Evolutionary conservation across 2,329 filamentous ascomycete genomes (phyloP), one percentile per base, ranked within the genome.

Genomic region (Thelonectria rubi): DNA sequence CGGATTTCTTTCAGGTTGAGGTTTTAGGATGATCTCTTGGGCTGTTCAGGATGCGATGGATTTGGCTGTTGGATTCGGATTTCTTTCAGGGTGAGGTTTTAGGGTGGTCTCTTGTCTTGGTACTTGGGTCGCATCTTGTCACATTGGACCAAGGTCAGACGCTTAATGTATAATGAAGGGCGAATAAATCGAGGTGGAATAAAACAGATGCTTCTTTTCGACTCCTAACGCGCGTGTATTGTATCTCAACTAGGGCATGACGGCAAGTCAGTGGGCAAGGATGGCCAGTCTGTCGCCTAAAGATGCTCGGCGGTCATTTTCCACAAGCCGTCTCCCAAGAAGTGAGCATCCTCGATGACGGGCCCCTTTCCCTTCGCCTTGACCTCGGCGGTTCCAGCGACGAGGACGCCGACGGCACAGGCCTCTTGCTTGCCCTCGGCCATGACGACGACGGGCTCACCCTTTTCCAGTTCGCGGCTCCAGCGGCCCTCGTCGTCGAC

Each of bases 391-490:
- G 95, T 97, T 3, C 93, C 91, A 73, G 90, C 88, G 72, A 92
- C 93, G 75, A 99, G 75, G 65, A 91, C 82, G 0, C 95, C 95
- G 0, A 99, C 90, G 58, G 97, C 87, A 77, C 94, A 97, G 6
- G 93, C 92, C 80, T 94, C 89, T 71, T 91, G 87, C 82, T 99
- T 99, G 8, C 95, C 95, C 83, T 99, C 95, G 0, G 95, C 93
- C 81, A 89, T 89, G 17, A 99, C 86, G 5, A 94, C 92, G 8
- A 97, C 95, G 2, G 95, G 90, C 75, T 92, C 87, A 0, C 94
- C 95, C 73, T 90, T 88, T 66, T 87, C 84, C 66, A 97, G 76
- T 76, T 95, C 93, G 52, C 85, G 76, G 70, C 82, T 87, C 88
- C 82, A 88, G 60, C 79, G 74, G 0, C 84, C 85, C 1, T 87